These are phyloP conservation scores for Paratinospora sagittata DNA, from an alignment of 164 flowering plant genomes.

Conservation along the genomic window DNA sequence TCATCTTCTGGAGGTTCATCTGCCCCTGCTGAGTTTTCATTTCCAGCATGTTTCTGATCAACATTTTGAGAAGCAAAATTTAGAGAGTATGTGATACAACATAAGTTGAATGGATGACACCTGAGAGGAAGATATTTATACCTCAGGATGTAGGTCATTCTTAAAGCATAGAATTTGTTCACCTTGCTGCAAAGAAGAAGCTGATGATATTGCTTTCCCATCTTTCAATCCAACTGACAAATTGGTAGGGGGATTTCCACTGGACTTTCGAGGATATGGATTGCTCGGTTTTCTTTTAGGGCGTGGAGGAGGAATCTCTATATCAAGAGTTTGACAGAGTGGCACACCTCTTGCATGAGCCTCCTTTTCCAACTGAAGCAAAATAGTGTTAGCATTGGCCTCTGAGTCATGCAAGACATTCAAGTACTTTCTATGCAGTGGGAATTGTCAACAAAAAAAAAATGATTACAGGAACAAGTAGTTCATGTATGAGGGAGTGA, in stretches of 20 bases:
- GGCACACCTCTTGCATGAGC: slow-evolving; percentile 71
- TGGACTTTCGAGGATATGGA: slow-evolving; percentile 91
- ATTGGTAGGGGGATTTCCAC: slow-evolving; percentile 22
- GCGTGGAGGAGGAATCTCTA: slow-evolving; percentile 97
- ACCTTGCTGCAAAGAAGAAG: slow-evolving; percentile 30
- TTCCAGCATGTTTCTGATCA: slow-evolving; percentile 41
- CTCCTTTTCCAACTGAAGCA: slow-evolving; percentile 84
- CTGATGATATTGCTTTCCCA: slow-evolving; percentile 31
- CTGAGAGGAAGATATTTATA: slow-evolving; percentile 12
- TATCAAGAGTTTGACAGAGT: slow-evolving; percentile 63
- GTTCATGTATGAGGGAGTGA: neutral
- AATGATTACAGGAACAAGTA: neutral
- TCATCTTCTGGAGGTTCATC: slow-evolving; percentile 32
- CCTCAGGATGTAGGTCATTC: slow-evolving; percentile 56
- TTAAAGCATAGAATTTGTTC: slow-evolving; percentile 44
- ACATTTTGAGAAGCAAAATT: neutral
- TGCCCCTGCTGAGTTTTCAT: slow-evolving; percentile 23
- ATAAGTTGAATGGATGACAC: neutral
- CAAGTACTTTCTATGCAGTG: neutral
- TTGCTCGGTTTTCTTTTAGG: slow-evolving; percentile 90
- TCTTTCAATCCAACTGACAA: slow-evolving; percentile 39
- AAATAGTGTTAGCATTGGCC: slow-evolving; percentile 12
- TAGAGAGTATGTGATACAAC: neutral
- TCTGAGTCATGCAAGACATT: neutral
- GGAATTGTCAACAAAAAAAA: neutral